Percentiles rank a stretch among this genome's conserved stretches.
Evolutionary conservation across 257 asterid species (phyloP).

Genomic region (Solanum sejunctum): DNA sequence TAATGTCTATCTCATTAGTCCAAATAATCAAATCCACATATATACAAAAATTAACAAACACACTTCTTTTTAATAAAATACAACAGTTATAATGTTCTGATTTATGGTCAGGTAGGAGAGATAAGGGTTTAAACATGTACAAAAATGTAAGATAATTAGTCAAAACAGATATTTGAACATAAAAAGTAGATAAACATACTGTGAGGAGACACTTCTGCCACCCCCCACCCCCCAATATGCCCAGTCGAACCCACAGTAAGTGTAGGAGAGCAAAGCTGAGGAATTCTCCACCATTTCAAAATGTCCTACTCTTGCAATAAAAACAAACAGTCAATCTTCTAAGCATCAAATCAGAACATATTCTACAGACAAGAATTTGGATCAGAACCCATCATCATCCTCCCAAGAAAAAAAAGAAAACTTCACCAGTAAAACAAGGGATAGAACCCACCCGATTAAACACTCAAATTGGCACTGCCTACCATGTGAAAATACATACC

Average conservation of each 20-base stretch:
- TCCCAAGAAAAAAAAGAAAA: not conserved
- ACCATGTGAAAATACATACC: not conserved
- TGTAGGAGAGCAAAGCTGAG: not conserved
- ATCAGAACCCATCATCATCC: not conserved
- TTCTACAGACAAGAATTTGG: not conserved
- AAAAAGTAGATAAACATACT: not conserved
- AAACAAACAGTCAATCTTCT: not conserved
- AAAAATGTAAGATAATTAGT: not conserved
- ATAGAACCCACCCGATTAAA: slow-evolving; percentile 3
- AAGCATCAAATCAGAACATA: slow-evolving; percentile 2
- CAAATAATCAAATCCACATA: not conserved
- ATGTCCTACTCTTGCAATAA: not conserved
- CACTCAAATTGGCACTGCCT: slow-evolving; percentile 6
- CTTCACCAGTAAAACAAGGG: not conserved
- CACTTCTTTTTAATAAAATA: not conserved
- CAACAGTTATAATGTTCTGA: not conserved
- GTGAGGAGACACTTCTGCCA: not conserved
- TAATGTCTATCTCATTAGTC: not conserved
- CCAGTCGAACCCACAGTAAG: not conserved
- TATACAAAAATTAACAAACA: not conserved
- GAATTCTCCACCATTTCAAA: not conserved
- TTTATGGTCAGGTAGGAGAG: not conserved
- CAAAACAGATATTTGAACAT: not conserved
- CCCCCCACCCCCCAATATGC: not conserved
- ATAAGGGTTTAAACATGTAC: not conserved